Evolutionary conservation across 345 rosid genomes (phyloP), one percentile per base, ranked within the genome.

Genomic region (Syzygium aqueum): DNA sequence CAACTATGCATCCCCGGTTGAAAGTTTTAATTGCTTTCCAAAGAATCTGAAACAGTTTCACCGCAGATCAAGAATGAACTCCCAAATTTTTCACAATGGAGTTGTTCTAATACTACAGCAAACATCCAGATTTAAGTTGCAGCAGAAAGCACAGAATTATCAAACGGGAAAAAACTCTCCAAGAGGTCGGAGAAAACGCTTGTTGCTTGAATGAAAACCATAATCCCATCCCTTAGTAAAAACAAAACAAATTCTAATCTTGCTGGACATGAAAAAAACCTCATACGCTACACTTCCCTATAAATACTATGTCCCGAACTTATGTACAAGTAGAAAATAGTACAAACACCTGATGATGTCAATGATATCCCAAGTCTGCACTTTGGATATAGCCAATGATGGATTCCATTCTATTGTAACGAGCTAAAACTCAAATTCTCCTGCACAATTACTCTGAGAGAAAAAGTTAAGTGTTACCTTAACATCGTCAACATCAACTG

Each of bases 401-500:
- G 49, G 82, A 73, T 73, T 73, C 80, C 49, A 37, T 33, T 43
- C 27, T 19, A 73, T 9, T 73, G 82, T 73, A 73, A 73, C 82
- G 25, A 37, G 49, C 82, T 19, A 73, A 22, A 37, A 73, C 82
- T 73, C 27, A 37, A 37, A 43, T 73, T 11, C 49, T 37, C 49
- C 8, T 37, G 49, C 82, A 33, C 14, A 73, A 73, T 73, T 37
- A 33, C 27, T 37, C 80, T 11, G 2, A 73, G 80, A 19, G 10
- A 22, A 83, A 27, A 65, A 19, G 54, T 53, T 1, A 3, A 3
- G 13, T 40, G 13, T 89, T 89, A 95, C 99, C 99, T 94, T 94
- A 85, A 93, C 96, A 78, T 94, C 98, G 90, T 97, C 99, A 37
- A 97, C 99, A 89, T 97, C 99, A 84, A 96, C 96, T 49, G 89